Percentiles rank a stretch among this genome's conserved stretches.
Evolutionary conservation across 805 yeast genomes (phyloP).

Genomic region (Kockiozyma suomiensis): DNA sequence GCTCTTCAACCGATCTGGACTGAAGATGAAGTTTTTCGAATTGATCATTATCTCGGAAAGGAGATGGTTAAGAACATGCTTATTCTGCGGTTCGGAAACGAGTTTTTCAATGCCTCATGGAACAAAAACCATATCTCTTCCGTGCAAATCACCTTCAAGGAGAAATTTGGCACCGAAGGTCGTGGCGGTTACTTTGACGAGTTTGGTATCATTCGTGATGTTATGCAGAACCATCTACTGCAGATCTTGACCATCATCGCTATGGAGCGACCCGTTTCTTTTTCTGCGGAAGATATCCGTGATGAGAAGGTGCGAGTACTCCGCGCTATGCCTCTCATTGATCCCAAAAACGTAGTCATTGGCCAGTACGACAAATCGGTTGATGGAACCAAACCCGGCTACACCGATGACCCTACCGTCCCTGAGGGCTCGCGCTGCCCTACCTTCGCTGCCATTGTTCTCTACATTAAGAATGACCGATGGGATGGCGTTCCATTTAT

Average conservation of each 20-base stretch:
- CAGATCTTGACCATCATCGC: conserved; percentile 90
- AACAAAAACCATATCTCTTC: conserved; percentile 73
- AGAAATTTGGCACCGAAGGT: conserved; percentile 98
- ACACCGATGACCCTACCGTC: conserved; percentile 90
- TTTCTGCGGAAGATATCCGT: conserved; percentile 88
- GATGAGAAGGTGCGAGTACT: conserved; percentile 95
- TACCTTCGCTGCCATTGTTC: conserved; percentile 84
- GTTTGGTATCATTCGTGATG: conserved; percentile 95
- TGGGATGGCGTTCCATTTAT: conserved; percentile 99
- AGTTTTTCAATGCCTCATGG: conserved; percentile 87
- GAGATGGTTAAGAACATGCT: conserved; percentile 95
- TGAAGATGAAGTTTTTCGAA: conserved; percentile 91
- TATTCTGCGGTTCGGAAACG: conserved; percentile 88
- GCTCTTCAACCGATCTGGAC: conserved; percentile 81
- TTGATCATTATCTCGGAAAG: conserved; percentile 96
- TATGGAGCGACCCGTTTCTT: conserved; percentile 94
- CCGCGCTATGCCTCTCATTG: conserved; percentile 73
- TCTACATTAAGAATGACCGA: conserved; percentile 84
- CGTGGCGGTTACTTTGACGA: conserved; percentile 97
- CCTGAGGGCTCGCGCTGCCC: conserved; percentile 79
- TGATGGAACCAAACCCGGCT: conserved; percentile 89
- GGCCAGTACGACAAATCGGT: conserved; percentile 87
- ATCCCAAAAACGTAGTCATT: conserved; percentile 64
- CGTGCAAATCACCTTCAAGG: conserved; percentile 91
- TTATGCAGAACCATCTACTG: conserved; percentile 94